Evolutionary conservation across 1,139 yeast species (phyloP).

Genomic region (Scheffersomyces segobiensis): DNA sequence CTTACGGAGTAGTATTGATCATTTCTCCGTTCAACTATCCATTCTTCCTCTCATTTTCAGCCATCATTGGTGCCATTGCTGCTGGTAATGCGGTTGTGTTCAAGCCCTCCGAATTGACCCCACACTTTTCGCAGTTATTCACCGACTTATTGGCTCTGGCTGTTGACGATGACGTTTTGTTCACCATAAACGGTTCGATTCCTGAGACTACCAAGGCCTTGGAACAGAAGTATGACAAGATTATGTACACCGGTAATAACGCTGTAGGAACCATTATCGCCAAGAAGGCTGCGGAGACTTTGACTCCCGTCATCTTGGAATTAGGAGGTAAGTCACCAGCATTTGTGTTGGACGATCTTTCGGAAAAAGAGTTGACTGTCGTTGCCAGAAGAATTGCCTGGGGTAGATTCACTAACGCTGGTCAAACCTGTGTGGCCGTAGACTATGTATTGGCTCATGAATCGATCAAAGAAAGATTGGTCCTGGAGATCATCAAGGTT

Average conservation of each 20-base stretch:
- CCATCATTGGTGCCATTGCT: constrained; percentile 80
- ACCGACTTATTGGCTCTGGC: constrained; percentile 56
- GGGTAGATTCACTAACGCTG: constrained; percentile 81
- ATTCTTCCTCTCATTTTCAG: constrained; percentile 58
- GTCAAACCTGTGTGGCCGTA: constrained; percentile 89
- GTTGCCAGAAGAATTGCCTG: constrained; percentile 72
- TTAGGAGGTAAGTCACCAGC: constrained; percentile 95
- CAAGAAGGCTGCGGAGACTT: constrained; percentile 75
- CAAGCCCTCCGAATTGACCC: constrained; percentile 79
- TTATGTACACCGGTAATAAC: constrained; percentile 83
- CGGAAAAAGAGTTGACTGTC: constrained; percentile 43
- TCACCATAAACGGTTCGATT: constrained; percentile 72
- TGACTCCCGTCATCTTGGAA: constrained; percentile 82
- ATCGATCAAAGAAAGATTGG: constrained; percentile 43
- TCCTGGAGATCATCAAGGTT: constrained; percentile 42
- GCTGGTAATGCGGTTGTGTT: constrained; percentile 83
- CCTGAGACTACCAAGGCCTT: constrained; percentile 69
- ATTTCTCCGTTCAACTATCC: constrained; percentile 93
- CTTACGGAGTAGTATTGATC: constrained; percentile 75
- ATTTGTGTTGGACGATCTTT: constrained; percentile 56
- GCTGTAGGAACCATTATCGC: constrained; percentile 78
- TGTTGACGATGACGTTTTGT: constrained; percentile 56
- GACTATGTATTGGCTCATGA: constrained; percentile 76
- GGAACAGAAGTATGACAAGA: constrained; percentile 73
- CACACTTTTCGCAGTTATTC: constrained; percentile 58